These are phyloP conservation scores for Boechera divaricarpa DNA, from an alignment of 345 rosid species.

Conservation along the genomic window DNA sequence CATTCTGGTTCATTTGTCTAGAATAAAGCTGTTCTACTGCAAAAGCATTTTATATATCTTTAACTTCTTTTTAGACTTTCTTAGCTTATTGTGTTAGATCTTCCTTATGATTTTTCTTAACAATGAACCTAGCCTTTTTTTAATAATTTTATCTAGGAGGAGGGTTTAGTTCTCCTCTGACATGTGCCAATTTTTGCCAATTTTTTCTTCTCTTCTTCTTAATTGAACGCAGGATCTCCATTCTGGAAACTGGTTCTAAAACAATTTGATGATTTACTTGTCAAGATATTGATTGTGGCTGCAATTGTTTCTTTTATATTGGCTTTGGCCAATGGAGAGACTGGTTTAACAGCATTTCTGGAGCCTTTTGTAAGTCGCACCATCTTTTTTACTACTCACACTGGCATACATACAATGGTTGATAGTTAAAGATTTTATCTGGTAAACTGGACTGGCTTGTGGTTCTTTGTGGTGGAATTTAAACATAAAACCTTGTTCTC, in stretches of 20 bases:
- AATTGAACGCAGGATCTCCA: slow-evolving; percentile 73
- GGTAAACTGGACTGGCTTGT: slow-evolving; percentile 16
- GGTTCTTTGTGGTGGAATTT: slow-evolving; percentile 14
- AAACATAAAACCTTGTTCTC: slow-evolving; percentile 14
- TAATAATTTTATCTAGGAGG: slow-evolving; percentile 7
- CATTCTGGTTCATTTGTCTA: slow-evolving; percentile 11
- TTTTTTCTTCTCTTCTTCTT: slow-evolving; percentile 30
- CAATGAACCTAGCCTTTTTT: slow-evolving; percentile 2
- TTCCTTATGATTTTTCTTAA: slow-evolving; percentile 22
- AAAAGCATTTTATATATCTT: slow-evolving; percentile 12
- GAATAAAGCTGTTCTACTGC: background rate
- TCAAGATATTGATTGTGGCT: slow-evolving; percentile 94
- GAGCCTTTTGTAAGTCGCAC: slow-evolving; percentile 93
- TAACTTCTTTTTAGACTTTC: slow-evolving; percentile 4
- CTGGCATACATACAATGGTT: background rate
- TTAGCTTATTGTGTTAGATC: slow-evolving; percentile 18
- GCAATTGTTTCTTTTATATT: slow-evolving; percentile 82
- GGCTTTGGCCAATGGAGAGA: slow-evolving; percentile 96
- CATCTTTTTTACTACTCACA: slow-evolving; percentile 28
- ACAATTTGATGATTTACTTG: slow-evolving; percentile 98
- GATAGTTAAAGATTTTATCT: background rate
- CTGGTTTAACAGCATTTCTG: slow-evolving; percentile 92
- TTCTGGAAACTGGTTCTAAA: slow-evolving; percentile 97
- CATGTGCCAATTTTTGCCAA: background rate
- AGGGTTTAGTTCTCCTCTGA: slow-evolving; percentile 2